A percentile compares a stretch with the other conserved stretches of the same genome.
phyloP scores from a whole-genome alignment of 495 filamentous ascomycete species.

The Hyaloscypha finlandica region DNA sequence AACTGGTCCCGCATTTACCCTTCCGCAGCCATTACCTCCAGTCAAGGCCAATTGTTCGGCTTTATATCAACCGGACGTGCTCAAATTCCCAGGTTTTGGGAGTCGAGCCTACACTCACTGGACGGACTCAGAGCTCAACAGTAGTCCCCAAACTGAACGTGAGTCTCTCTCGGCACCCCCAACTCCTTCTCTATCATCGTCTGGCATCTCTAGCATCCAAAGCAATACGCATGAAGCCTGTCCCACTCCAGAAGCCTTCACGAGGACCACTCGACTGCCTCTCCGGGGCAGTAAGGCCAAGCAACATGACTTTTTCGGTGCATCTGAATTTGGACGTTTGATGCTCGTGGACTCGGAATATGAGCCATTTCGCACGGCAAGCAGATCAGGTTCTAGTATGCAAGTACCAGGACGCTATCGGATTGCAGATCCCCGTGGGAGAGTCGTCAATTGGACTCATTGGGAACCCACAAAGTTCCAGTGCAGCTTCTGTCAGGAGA shows the following conservation, averaged over 20 bases:
- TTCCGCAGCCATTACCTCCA: not conserved
- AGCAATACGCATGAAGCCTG: not conserved
- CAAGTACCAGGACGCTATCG: not conserved
- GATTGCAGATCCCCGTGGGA: not conserved
- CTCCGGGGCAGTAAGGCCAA: not conserved
- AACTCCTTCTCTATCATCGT: not conserved
- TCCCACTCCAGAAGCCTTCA: not conserved
- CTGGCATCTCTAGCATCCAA: conserved; percentile 1
- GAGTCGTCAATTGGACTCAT: not conserved
- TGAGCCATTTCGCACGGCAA: not conserved
- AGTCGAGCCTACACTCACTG: not conserved
- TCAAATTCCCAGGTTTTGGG: not conserved
- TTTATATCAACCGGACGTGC: not conserved
- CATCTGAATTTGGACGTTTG: not conserved
- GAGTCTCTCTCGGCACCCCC: not conserved
- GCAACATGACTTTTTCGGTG: not conserved
- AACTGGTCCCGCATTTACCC: not conserved
- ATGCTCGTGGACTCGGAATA: not conserved
- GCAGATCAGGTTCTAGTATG: not conserved
- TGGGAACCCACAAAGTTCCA: not conserved
- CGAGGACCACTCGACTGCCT: not conserved
- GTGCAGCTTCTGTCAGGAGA: not conserved
- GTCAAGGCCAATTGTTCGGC: not conserved
- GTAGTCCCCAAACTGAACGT: not conserved
- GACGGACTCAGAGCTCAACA: not conserved